phyloP scores from a whole-genome alignment of 257 asterid genomes.

The Anisodus acutangulus region DNA sequence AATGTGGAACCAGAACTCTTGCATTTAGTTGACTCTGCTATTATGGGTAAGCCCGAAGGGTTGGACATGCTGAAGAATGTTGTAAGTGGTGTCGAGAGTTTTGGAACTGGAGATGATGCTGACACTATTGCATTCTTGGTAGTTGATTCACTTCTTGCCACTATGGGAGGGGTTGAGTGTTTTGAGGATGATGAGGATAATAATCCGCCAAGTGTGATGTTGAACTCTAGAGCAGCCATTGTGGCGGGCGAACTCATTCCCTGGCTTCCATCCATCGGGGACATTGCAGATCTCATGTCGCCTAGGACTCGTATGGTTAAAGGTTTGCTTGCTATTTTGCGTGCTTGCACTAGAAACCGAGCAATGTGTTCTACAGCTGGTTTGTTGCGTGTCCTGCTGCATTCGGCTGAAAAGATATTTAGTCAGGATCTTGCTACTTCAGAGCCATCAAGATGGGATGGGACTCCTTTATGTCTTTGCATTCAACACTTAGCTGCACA shows the following conservation, averaged over 20 bases:
- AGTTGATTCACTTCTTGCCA: slow-evolving; percentile 95
- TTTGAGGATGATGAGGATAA: slow-evolving; percentile 91
- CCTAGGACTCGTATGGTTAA: slow-evolving; percentile 97
- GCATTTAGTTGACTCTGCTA: slow-evolving; percentile 98
- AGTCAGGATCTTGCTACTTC: slow-evolving; percentile 53
- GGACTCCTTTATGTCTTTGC: slow-evolving; percentile 85
- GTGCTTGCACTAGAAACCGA: slow-evolving; percentile 95
- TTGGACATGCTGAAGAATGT: slow-evolving; percentile 80
- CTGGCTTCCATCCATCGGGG: slow-evolving; percentile 85
- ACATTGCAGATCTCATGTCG: slow-evolving; percentile 84
- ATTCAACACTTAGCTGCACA: slow-evolving; percentile 92
- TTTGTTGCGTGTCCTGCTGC: slow-evolving; percentile 71
- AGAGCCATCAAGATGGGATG: slow-evolving; percentile 77
- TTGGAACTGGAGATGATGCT: slow-evolving; percentile 76
- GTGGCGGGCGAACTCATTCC: slow-evolving; percentile 97
- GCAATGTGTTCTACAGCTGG: slow-evolving; percentile 97
- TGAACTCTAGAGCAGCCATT: slow-evolving; percentile 98
- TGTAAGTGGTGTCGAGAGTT: slow-evolving; percentile 84
- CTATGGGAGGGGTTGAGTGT: slow-evolving; percentile 99
- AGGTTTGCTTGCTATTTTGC: slow-evolving; percentile 94
- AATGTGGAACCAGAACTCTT: slow-evolving; percentile 94
- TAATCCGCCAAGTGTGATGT: slow-evolving; percentile 98
- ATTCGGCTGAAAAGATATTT: slow-evolving; percentile 80
- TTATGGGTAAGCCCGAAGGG: slow-evolving; percentile 97
- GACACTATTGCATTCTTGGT: slow-evolving; percentile 76